Evolutionary conservation across 176 grass and related monocot genomes (phyloP).

Genomic region (Areca catechu): DNA sequence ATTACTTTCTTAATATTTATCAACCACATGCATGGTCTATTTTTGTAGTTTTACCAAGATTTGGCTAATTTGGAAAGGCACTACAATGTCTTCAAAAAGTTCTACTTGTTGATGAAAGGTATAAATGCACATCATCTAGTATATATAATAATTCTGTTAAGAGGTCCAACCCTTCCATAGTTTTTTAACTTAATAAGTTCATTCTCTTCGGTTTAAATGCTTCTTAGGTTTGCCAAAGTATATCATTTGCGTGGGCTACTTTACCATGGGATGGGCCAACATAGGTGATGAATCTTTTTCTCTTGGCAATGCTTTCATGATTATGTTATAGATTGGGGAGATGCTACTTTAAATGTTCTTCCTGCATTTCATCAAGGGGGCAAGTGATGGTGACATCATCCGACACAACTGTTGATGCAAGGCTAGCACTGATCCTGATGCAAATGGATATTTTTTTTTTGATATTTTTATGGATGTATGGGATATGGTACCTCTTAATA

Average conservation of each 20-base stretch:
- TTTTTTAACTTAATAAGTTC: background rate
- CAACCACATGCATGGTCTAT: background rate
- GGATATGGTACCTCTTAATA: too few relatives aligned
- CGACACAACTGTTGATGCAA: too few relatives aligned
- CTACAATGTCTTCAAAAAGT: conserved; percentile 58
- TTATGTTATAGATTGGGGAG: too few relatives aligned
- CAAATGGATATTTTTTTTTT: too few relatives aligned
- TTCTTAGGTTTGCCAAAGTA: conserved; percentile 79
- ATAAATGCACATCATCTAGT: background rate
- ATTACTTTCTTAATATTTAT: background rate
- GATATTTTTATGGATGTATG: too few relatives aligned
- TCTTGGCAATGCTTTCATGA: background rate
- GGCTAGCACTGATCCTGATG: too few relatives aligned
- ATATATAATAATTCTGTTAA: too few relatives aligned
- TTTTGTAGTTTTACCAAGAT: conserved; percentile 56
- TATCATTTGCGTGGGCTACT: conserved; percentile 93
- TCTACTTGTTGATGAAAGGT: conserved; percentile 73
- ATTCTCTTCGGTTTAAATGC: conserved; percentile 15
- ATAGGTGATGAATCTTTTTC: conserved; percentile 48
- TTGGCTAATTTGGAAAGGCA: conserved; percentile 69
- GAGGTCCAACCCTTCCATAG: too few relatives aligned
- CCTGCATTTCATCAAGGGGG: too few relatives aligned
- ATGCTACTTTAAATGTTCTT: too few relatives aligned
- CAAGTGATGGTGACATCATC: too few relatives aligned
- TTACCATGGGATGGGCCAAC: conserved; percentile 85